Conservation (phyloP, 78 protist species). For the Polysphondylium violaceum region DNA sequence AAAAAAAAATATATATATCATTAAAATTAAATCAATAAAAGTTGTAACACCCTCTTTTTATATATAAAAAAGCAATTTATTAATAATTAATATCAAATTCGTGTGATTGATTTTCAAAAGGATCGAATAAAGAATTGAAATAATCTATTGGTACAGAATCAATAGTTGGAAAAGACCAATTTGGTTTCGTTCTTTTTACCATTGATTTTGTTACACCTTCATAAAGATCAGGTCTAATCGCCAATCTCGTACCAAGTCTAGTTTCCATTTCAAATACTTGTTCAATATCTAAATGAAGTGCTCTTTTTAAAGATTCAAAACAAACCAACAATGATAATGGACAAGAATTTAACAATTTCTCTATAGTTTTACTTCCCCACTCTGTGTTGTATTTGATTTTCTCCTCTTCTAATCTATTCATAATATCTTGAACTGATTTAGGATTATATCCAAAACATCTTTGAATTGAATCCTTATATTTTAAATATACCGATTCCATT, state of each 20-base stretch:
- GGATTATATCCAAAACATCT: conserved; percentile 15
- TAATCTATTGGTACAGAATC: background rate
- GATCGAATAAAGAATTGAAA: background rate
- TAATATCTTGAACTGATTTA: background rate
- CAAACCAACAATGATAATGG: background rate
- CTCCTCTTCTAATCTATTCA: background rate
- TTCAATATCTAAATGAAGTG: background rate
- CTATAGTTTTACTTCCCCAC: background rate
- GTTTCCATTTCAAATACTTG: conserved; percentile 17
- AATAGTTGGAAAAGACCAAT: conserved; percentile 16
- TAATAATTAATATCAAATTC: conserved; percentile 18
- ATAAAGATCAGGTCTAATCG: background rate
- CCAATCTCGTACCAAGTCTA: conserved; percentile 33
- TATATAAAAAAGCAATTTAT: too few species aligned
- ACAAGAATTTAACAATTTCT: background rate
- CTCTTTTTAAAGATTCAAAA: background rate
- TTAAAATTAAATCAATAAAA: background rate
- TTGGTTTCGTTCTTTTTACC: background rate
- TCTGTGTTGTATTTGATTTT: background rate
- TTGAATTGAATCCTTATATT: background rate
- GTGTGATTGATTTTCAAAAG: background rate
- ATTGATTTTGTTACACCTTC: conserved; percentile 13
- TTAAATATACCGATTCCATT: background rate
- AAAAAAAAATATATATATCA: too few species aligned
- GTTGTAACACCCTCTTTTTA: background rate